phyloP scores from a whole-genome alignment of 2,329 filamentous ascomycete genomes.

The Ophiocordyceps polyrhachis-furcata region DNA sequence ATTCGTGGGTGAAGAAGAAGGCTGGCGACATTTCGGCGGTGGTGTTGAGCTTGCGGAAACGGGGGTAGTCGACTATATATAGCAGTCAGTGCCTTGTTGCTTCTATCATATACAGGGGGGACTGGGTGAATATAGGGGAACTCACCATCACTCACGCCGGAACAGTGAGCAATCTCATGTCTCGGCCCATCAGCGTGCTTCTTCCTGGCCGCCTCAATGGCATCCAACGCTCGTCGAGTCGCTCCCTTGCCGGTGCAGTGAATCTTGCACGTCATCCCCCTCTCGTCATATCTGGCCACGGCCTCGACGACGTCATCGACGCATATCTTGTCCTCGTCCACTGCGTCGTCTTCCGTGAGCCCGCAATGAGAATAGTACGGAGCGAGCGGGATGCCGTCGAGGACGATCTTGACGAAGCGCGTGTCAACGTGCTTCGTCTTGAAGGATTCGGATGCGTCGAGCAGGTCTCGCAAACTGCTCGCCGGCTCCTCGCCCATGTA shows the following conservation, averaged over 20 bases:
- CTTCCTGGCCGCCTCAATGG: not conserved
- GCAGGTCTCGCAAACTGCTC: not conserved
- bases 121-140: no score
- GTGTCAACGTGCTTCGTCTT: not conserved
- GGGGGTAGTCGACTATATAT: no score
- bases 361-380: not conserved
- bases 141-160: not conserved
- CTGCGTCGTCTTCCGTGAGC: not conserved
- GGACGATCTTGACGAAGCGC: slow-evolving; percentile 1
- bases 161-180: slow-evolving; percentile 1
- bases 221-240: not conserved
- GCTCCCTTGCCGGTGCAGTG: slow-evolving; percentile 1
- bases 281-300: not conserved
- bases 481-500: not conserved
- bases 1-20: slow-evolving; percentile 1
- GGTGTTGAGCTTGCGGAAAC: not conserved
- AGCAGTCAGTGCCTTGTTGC: no score
- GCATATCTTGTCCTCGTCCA: not conserved
- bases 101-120: no score
- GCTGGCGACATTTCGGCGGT: slow-evolving; percentile 1
- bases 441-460: not conserved
- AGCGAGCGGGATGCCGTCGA: not conserved
- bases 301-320: slow-evolving; percentile 1
- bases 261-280: slow-evolving; percentile 2
- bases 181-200: not conserved